Conservation (phyloP, 2,329 filamentous ascomycete genomes). For the Xylaria arbuscula region DNA sequence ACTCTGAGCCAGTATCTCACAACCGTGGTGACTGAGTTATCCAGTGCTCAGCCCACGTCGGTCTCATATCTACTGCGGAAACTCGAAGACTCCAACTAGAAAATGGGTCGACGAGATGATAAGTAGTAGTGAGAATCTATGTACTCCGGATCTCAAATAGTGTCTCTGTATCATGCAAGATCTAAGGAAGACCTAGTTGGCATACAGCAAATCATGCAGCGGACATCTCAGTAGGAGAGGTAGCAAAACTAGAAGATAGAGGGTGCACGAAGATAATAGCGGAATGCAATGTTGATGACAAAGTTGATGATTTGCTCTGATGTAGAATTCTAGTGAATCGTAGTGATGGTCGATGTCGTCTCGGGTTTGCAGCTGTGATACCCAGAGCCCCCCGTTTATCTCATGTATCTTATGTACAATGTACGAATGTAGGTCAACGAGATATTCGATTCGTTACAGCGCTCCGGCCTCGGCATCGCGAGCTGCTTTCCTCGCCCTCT, state of each 20-base stretch:
- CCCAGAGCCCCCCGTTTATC: not conserved
- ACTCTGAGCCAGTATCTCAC: constrained; percentile 88
- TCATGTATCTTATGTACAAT: constrained; percentile 42
- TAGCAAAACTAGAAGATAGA: constrained; percentile 13
- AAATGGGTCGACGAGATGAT: constrained; percentile 34
- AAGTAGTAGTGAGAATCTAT: constrained; percentile 23
- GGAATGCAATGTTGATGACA: constrained; percentile 16
- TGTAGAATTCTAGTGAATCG: constrained; percentile 11
- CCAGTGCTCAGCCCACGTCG: constrained; percentile 84
- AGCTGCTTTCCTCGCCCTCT: constrained; percentile 82
- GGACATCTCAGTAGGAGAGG: constrained; percentile 9
- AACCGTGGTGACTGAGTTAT: constrained; percentile 91
- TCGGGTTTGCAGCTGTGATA: constrained; percentile 20
- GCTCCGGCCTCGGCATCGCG: constrained; percentile 62
- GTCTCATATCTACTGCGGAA: constrained; percentile 74
- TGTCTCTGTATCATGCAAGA: constrained; percentile 35
- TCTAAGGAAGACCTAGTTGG: constrained; percentile 33
- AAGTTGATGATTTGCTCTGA: constrained; percentile 21
- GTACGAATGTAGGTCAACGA: constrained; percentile 31
- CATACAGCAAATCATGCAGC: constrained; percentile 32
- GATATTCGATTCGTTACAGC: constrained; percentile 32
- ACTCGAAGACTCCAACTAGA: constrained; percentile 65
- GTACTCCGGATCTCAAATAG: constrained; percentile 29
- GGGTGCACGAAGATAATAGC: constrained; percentile 20
- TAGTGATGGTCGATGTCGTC: constrained; percentile 13